Evolutionary conservation across 345 rosid species (phyloP).

Genomic region (Hibiscus syriacus): DNA sequence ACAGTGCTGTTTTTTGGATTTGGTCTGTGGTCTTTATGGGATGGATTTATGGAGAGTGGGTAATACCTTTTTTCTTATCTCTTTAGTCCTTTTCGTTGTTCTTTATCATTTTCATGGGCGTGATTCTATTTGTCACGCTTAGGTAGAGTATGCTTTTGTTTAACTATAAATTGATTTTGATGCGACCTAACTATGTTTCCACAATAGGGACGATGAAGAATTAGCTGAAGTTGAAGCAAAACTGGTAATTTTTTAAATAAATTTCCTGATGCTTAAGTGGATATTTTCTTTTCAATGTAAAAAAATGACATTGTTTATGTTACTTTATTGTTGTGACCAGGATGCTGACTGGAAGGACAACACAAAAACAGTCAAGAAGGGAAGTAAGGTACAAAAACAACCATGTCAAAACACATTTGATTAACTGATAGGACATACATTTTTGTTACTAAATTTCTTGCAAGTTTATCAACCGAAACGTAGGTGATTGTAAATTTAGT

Average conservation of each 20-base stretch:
- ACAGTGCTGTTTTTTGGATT: too few species aligned
- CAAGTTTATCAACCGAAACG: neutral
- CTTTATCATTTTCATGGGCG: neutral
- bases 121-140: neutral
- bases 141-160: neutral
- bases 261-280: neutral
- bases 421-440: neutral
- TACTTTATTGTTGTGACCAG: conserved; percentile 25
- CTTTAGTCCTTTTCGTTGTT: neutral
- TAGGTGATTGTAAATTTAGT: neutral
- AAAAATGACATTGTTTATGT: conserved; percentile 6
- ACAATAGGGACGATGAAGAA: conserved; percentile 62
- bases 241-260: conserved; percentile 39
- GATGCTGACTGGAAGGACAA: conserved; percentile 65
- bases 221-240: conserved; percentile 85
- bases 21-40: conserved; percentile 96
- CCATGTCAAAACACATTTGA: neutral
- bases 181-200: conserved; percentile 11
- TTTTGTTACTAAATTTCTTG: neutral
- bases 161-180: neutral
- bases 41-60: conserved; percentile 64
- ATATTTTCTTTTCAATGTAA: neutral
- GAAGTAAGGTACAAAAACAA: too few species aligned
- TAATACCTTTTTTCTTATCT: conserved; percentile 17
- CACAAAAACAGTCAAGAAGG: too few species aligned